phyloP scores from a whole-genome alignment of 1,284 basidiomycete species.

The Puccinia horiana region DNA sequence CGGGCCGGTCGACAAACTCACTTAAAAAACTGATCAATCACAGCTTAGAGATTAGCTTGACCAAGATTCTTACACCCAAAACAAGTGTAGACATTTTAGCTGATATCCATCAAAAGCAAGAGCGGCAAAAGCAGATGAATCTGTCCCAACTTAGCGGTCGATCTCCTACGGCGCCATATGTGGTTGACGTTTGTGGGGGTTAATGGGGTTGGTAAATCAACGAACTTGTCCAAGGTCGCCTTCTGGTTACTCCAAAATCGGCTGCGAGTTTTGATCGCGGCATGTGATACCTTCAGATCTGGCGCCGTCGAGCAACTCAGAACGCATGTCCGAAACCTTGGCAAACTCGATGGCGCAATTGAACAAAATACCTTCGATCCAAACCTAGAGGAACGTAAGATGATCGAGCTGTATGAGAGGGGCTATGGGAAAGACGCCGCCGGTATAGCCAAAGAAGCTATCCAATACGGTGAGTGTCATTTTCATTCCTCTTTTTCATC shows the following conservation, averaged over 20 bases:
- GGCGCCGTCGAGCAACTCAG: conserved; percentile 97
- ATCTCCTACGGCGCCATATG: conserved; percentile 67
- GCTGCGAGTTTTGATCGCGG: conserved; percentile 88
- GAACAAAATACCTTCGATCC: conserved; percentile 54
- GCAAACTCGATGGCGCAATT: conserved; percentile 71
- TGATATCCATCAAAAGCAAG: conserved; percentile 64
- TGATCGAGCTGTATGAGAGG: conserved; percentile 89
- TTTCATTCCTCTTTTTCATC: not conserved
- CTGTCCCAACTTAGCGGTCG: conserved; percentile 8
- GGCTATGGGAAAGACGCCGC: conserved; percentile 99
- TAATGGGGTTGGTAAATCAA: conserved; percentile 98
- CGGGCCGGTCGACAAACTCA: conserved; percentile 67
- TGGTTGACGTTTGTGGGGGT: conserved; percentile 98
- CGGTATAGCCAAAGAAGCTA: conserved; percentile 92
- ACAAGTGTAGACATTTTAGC: conserved; percentile 92
- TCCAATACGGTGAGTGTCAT: conserved; percentile 71
- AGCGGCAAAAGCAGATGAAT: conserved; percentile 61
- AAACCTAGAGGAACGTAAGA: conserved; percentile 55
- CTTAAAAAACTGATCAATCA: conserved; percentile 80
- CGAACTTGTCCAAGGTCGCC: conserved; percentile 95
- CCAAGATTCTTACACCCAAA: conserved; percentile 91
- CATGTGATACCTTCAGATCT: conserved; percentile 97
- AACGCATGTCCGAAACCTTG: conserved; percentile 91
- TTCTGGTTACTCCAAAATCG: conserved; percentile 99
- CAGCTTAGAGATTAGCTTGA: conserved; percentile 82